These are phyloP conservation scores for Hypoxylon perforatum DNA, from an alignment of 495 filamentous ascomycete species.

Conservation along the genomic window DNA sequence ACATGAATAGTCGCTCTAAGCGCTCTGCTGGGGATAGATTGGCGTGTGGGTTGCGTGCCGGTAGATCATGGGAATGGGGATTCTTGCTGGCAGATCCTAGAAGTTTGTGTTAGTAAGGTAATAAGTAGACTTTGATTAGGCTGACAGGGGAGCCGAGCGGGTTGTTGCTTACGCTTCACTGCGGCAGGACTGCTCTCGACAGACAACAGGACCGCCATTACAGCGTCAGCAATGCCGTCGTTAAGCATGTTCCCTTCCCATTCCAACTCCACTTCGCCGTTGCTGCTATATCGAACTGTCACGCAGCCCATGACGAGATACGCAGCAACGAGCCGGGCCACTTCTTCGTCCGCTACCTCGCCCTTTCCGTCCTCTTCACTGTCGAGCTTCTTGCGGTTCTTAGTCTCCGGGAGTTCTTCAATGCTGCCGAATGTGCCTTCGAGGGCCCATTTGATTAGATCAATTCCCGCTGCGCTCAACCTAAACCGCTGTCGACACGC, in stretches of 20 bases:
- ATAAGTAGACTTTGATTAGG: constrained; percentile 15
- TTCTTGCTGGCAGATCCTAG: constrained; percentile 65
- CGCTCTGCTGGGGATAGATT: constrained; percentile 76
- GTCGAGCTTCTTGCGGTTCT: constrained; percentile 42
- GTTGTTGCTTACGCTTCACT: constrained; percentile 77
- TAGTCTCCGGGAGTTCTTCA: constrained; percentile 69
- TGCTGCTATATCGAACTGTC: constrained; percentile 72
- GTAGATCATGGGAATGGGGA: constrained; percentile 66
- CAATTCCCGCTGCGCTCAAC: constrained; percentile 86
- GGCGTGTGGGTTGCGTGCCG: constrained; percentile 74
- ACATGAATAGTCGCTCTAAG: constrained; percentile 86
- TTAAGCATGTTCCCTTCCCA: constrained; percentile 99
- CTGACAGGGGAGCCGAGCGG: constrained; percentile 6
- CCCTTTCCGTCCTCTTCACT: constrained; percentile 49
- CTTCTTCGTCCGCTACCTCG: constrained; percentile 67
- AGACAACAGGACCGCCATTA: constrained; percentile 88
- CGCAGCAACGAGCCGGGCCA: constrained; percentile 62
- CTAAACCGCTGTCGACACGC: constrained; percentile 88
- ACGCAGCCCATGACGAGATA: constrained; percentile 94
- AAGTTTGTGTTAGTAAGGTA: constrained; percentile 37
- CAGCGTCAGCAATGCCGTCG: constrained; percentile 94
- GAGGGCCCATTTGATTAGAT: constrained; percentile 91
- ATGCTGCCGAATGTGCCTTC: constrained; percentile 92
- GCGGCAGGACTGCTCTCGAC: constrained; percentile 94
- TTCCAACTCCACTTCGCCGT: constrained; percentile 86